These are phyloP conservation scores for Lactarius pseudohatsudake DNA, from an alignment of 768 basidiomycete genomes.

Conservation along the genomic window DNA sequence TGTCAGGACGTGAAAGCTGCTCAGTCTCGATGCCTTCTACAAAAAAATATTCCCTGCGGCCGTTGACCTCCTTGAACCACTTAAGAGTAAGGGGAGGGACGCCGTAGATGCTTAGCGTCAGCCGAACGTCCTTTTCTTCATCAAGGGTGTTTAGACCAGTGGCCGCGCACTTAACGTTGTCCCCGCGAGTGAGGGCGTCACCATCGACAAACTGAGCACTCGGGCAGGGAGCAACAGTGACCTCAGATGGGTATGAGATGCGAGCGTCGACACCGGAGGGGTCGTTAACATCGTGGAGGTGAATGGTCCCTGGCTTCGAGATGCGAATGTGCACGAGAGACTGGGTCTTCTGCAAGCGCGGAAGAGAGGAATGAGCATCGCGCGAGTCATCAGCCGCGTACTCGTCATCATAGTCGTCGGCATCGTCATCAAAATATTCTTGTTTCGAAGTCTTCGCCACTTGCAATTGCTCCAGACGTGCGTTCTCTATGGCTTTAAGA, in stretches of 20 bases:
- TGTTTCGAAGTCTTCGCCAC: slow-evolving; percentile 37
- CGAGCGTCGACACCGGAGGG: slow-evolving; percentile 69
- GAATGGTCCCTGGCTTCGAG: slow-evolving; percentile 69
- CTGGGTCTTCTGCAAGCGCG: slow-evolving; percentile 71
- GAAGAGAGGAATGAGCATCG: slow-evolving; percentile 36
- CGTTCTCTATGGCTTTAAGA: slow-evolving; percentile 63
- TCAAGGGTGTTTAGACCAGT: slow-evolving; percentile 44
- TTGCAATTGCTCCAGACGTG: slow-evolving; percentile 53
- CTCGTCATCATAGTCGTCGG: slow-evolving; percentile 68
- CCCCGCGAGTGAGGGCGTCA: slow-evolving; percentile 41
- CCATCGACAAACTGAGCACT: slow-evolving; percentile 59
- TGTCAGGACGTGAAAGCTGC: slow-evolving; percentile 37
- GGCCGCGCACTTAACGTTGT: slow-evolving; percentile 57
- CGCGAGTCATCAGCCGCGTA: slow-evolving; percentile 26
- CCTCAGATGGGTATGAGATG: slow-evolving; percentile 58
- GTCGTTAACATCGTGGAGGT: slow-evolving; percentile 74
- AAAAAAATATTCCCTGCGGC: slow-evolving; percentile 64
- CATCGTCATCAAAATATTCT: slow-evolving; percentile 62
- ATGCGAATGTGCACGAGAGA: slow-evolving; percentile 70
- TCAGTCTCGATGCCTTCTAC: slow-evolving; percentile 83
- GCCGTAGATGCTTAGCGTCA: slow-evolving; percentile 66
- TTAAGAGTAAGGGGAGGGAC: slow-evolving; percentile 75
- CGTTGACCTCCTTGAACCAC: slow-evolving; percentile 72
- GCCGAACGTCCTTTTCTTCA: slow-evolving; percentile 53
- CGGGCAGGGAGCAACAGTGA: slow-evolving; percentile 82